These are phyloP conservation scores for Erythrobasidium hasegawianum DNA, from an alignment of 1,284 basidiomycete genomes.

Conservation along the genomic window DNA sequence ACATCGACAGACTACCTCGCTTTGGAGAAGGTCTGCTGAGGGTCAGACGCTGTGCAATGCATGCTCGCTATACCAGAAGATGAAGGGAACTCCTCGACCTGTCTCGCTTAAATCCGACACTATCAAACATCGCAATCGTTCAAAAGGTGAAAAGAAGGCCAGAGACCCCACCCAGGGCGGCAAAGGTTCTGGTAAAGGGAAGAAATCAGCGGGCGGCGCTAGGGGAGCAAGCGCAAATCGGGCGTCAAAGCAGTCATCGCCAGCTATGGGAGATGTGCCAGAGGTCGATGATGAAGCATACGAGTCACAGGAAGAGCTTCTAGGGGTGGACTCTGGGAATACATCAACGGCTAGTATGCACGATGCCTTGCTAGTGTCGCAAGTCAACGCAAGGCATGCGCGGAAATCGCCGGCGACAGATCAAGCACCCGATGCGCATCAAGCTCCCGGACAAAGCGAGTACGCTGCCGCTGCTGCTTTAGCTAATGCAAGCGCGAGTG, in stretches of 20 bases:
- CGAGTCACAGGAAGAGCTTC: no score
- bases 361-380: no score
- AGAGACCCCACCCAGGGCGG: slow-evolving; percentile 2
- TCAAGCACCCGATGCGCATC: not conserved
- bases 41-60: slow-evolving; percentile 48
- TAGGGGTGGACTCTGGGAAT: no score
- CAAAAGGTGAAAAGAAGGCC: slow-evolving; percentile 44
- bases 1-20: slow-evolving; percentile 44
- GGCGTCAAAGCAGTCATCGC: not conserved
- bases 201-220: slow-evolving; percentile 7
- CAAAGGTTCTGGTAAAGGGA: not conserved
- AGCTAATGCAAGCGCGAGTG: slow-evolving; percentile 11
- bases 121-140: slow-evolving; percentile 46
- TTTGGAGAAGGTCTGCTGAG: slow-evolving; percentile 46
- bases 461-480: slow-evolving; percentile 23
- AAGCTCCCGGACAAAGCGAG: slow-evolving; percentile 15
- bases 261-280: not conserved
- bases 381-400: no score
- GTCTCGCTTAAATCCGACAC: slow-evolving; percentile 48
- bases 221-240: not conserved
- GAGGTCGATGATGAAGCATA: not conserved
- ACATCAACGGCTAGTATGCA: no score
- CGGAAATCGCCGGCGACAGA: no score
- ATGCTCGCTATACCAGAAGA: slow-evolving; percentile 48
- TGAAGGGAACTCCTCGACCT: slow-evolving; percentile 47